Evolutionary conservation across 345 rosid genomes (phyloP).

Genomic region (Acer negundo): DNA sequence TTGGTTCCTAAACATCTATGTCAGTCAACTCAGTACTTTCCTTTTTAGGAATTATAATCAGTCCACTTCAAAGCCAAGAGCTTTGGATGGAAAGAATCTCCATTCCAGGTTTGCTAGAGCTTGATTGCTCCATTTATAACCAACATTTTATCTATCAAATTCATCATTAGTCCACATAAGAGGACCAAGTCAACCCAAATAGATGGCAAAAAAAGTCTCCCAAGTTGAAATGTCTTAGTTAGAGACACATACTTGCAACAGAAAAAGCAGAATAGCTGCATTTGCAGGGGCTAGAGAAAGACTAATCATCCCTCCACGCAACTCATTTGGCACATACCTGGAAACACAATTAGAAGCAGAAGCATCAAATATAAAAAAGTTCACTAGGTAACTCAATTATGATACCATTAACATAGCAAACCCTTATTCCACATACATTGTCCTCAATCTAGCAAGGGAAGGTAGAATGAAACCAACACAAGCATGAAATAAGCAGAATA

Average conservation of each 20-base stretch:
- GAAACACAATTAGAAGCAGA: slow-evolving; percentile 19
- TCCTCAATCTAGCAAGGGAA: slow-evolving; percentile 89
- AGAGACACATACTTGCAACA: slow-evolving; percentile 54
- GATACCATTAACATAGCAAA: slow-evolving; percentile 4
- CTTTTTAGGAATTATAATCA: neutral
- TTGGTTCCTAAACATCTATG: neutral
- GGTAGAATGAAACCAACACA: slow-evolving; percentile 72
- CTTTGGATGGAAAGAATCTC: neutral
- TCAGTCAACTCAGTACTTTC: neutral
- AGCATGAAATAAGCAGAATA: slow-evolving; percentile 79
- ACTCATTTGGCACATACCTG: slow-evolving; percentile 89
- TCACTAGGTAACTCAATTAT: neutral
- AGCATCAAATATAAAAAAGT: slow-evolving; percentile 3
- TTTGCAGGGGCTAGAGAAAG: slow-evolving; percentile 85
- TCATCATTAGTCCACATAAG: neutral
- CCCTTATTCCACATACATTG: slow-evolving; percentile 49
- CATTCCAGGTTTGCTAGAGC: neutral
- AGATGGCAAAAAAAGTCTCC: neutral
- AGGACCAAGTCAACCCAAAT: neutral
- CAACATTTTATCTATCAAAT: neutral
- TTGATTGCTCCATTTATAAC: neutral
- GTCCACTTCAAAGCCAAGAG: neutral
- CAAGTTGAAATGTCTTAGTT: slow-evolving; percentile 2
- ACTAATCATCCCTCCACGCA: slow-evolving; percentile 97
- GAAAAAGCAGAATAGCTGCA: slow-evolving; percentile 58